phyloP scores from a whole-genome alignment of 2,329 filamentous ascomycete species.

The Erysiphe pulchra region DNA sequence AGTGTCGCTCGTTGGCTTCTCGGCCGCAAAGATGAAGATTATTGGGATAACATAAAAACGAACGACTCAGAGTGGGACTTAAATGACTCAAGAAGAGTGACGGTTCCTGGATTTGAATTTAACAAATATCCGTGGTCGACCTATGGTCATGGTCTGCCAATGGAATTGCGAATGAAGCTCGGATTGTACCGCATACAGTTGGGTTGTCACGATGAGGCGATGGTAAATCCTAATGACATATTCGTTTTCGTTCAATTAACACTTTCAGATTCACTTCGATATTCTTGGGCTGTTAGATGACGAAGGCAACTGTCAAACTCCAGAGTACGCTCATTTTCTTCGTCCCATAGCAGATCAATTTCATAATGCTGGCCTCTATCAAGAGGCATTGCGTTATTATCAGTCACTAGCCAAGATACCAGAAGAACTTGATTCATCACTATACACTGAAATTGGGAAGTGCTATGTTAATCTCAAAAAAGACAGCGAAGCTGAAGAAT shows the following conservation, averaged over 20 bases:
- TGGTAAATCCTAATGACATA: slow-evolving; percentile 24
- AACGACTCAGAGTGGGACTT: slow-evolving; percentile 84
- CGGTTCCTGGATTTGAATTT: slow-evolving; percentile 33
- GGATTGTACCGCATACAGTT: slow-evolving; percentile 59
- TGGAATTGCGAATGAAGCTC: slow-evolving; percentile 64
- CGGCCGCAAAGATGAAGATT: slow-evolving; percentile 43
- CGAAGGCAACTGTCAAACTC: slow-evolving; percentile 23
- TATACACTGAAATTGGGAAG: slow-evolving; percentile 20
- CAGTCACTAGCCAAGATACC: slow-evolving; percentile 24
- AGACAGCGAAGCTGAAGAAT: slow-evolving; percentile 45
- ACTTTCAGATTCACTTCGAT: slow-evolving; percentile 32
- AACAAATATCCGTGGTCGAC: slow-evolving; percentile 24
- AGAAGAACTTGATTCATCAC: slow-evolving; percentile 21
- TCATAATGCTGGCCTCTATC: slow-evolving; percentile 21
- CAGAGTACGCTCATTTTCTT: slow-evolving; percentile 55
- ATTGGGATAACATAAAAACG: slow-evolving; percentile 45
- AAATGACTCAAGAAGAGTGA: slow-evolving; percentile 38
- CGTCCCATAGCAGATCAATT: slow-evolving; percentile 40
- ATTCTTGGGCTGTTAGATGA: slow-evolving; percentile 39
- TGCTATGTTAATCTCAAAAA: slow-evolving; percentile 43
- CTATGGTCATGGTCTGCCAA: slow-evolving; percentile 51
- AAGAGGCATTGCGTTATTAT: slow-evolving; percentile 31
- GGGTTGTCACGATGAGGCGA: slow-evolving; percentile 42
- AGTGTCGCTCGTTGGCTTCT: slow-evolving; percentile 58
- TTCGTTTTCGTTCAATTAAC: slow-evolving; percentile 1